A percentile compares a stretch with the other conserved stretches of the same genome.
phyloP scores from a whole-genome alignment of 23 red algal genomes.

The Gracilaria gracilis region DNA sequence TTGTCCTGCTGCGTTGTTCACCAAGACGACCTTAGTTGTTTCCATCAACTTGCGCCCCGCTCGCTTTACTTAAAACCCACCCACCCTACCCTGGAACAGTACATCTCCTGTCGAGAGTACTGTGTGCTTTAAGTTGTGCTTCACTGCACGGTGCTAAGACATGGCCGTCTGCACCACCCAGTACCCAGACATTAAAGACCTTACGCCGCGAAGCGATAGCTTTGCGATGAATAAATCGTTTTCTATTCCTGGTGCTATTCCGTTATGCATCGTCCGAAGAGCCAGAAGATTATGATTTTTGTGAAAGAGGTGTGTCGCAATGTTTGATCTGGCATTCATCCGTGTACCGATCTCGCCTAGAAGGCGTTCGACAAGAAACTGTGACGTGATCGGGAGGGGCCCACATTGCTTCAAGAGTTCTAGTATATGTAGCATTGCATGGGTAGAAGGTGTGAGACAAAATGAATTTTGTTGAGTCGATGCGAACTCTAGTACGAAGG shows the following conservation, averaged over 20 bases:
- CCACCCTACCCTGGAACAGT: no score
- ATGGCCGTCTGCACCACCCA: no score
- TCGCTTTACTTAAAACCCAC: no score
- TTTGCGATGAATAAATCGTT: no score
- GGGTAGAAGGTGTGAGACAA: slow-evolving; percentile 15
- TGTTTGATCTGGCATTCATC: neutral
- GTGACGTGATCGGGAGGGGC: neutral
- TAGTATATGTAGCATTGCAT: slow-evolving; percentile 7
- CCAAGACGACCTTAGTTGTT: no score
- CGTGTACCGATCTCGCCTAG: slow-evolving; percentile 10
- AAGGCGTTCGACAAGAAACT: slow-evolving; percentile 24
- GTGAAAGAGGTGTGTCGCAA: slow-evolving; percentile 1
- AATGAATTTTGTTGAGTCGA: neutral
- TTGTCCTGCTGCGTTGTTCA: no score
- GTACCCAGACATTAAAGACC: no score
- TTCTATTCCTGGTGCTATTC: neutral
- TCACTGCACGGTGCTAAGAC: no score
- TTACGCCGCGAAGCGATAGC: no score
- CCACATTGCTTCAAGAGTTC: slow-evolving; percentile 6
- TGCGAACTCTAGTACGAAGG: neutral
- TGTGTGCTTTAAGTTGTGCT: no score
- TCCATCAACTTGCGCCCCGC: no score
- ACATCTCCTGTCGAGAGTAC: no score
- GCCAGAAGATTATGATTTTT: neutral
- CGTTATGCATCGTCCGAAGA: neutral